These are phyloP conservation scores for Cercospora sojina DNA, from an alignment of 2,329 filamentous ascomycete species.

Conservation along the genomic window DNA sequence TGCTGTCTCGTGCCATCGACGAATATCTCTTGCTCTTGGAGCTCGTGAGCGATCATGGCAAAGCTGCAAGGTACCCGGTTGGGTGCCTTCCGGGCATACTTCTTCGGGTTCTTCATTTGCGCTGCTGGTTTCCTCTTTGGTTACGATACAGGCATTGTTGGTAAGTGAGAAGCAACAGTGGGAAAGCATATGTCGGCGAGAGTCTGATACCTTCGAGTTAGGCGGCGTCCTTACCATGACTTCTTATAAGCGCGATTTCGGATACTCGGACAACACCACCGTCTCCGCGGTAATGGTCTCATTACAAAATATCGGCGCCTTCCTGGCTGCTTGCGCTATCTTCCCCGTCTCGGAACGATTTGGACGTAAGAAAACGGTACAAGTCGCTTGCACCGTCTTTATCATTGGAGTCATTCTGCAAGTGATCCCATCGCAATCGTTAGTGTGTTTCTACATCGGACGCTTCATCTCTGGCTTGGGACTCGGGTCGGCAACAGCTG, in stretches of 20 bases:
- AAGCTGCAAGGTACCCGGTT: slow-evolving; percentile 28
- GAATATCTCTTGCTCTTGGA: background rate
- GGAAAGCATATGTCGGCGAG: no score
- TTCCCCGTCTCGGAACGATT: slow-evolving; percentile 50
- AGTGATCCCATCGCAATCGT: slow-evolving; percentile 48
- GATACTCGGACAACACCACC: slow-evolving; percentile 32
- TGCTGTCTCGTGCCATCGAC: background rate
- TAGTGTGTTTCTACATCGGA: slow-evolving; percentile 48
- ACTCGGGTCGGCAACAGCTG: slow-evolving; percentile 49
- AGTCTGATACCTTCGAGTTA: background rate
- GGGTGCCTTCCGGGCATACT: slow-evolving; percentile 29
- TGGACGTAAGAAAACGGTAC: slow-evolving; percentile 49
- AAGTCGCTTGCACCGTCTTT: slow-evolving; percentile 47
- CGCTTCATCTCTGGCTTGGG: slow-evolving; percentile 52
- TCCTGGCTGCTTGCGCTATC: slow-evolving; percentile 53
- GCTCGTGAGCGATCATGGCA: slow-evolving; percentile 17
- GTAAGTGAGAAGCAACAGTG: background rate
- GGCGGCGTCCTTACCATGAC: slow-evolving; percentile 35
- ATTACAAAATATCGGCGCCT: slow-evolving; percentile 54
- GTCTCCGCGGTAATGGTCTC: slow-evolving; percentile 47
- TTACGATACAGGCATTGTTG: slow-evolving; percentile 47
- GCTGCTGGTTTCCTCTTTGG: slow-evolving; percentile 36
- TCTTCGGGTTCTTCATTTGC: slow-evolving; percentile 32
- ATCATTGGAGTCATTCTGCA: slow-evolving; percentile 48
- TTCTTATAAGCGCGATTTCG: slow-evolving; percentile 32